These are phyloP conservation scores for Avicennia marina DNA, from an alignment of 257 asterid species.

Conservation along the genomic window DNA sequence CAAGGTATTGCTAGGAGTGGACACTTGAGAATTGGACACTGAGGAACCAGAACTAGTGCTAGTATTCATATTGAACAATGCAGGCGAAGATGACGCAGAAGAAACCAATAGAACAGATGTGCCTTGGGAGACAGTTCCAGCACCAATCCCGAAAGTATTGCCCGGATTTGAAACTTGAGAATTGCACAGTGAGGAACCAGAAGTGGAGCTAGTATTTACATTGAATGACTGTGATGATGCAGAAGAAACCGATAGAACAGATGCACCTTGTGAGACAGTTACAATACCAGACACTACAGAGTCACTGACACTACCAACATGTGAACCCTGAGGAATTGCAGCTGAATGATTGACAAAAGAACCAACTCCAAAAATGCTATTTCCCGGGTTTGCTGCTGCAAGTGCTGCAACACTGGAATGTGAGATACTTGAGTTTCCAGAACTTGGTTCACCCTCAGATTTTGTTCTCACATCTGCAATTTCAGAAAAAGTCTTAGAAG, in stretches of 20 bases:
- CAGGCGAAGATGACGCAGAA: constrained; percentile 32
- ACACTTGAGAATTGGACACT: constrained; percentile 18
- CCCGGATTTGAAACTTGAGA: constrained; percentile 23
- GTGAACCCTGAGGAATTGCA: constrained; percentile 34
- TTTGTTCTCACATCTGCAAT: constrained; percentile 18
- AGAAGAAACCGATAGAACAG: no score
- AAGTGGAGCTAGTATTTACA: no score
- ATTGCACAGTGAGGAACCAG: constrained; percentile 27
- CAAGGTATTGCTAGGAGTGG: constrained; percentile 17
- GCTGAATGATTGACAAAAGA: constrained; percentile 13
- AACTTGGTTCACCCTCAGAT: constrained; percentile 24
- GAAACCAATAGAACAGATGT: constrained; percentile 26
- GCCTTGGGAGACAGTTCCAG: constrained; percentile 22
- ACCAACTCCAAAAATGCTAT: constrained; percentile 28
- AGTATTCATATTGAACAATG: constrained; percentile 21
- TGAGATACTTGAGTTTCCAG: constrained; percentile 24
- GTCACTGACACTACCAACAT: constrained; percentile 29
- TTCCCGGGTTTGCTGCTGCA: constrained; percentile 33
- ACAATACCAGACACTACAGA: constrained; percentile 23
- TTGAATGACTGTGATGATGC: no score
- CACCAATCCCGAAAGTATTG: no score
- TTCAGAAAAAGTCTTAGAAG: constrained; percentile 27
- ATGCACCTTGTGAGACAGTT: no score
- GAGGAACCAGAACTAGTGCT: constrained; percentile 27
- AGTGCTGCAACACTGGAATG: constrained; percentile 28